Conservation (phyloP, 805 yeast species). For the Barnettozyma siamensis region DNA sequence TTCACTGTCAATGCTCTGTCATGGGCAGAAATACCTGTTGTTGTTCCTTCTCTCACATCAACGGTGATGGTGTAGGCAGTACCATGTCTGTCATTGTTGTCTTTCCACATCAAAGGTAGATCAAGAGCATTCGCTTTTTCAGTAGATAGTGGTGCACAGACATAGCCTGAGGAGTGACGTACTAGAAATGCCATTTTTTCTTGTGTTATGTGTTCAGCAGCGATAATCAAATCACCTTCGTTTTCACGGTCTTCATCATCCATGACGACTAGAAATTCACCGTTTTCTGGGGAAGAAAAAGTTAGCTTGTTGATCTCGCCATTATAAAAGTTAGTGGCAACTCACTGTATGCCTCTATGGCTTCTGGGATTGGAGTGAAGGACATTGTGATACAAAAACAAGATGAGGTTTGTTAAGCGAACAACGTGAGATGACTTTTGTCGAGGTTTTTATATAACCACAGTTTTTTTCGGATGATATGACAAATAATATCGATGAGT, state of each 20-base stretch:
- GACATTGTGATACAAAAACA: constrained; percentile 2
- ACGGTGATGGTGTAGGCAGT: constrained; percentile 95
- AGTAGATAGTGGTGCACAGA: constrained; percentile 82
- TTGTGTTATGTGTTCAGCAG: constrained; percentile 77
- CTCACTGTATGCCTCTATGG: constrained; percentile 61
- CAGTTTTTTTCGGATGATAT: constrained; percentile 4
- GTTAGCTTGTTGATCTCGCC: neutral
- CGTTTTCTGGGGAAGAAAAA: constrained; percentile 15
- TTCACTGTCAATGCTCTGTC: constrained; percentile 85
- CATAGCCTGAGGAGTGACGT: constrained; percentile 82
- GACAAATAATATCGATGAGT: too few species aligned
- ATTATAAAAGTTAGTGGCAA: constrained; percentile 5
- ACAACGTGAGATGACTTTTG: neutral
- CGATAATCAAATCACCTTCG: constrained; percentile 93
- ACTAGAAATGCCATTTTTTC: constrained; percentile 93
- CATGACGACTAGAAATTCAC: constrained; percentile 82
- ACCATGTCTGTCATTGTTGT: constrained; percentile 76
- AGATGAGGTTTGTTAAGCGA: neutral
- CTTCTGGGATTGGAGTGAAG: constrained; percentile 60
- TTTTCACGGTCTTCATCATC: constrained; percentile 95
- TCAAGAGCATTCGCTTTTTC: constrained; percentile 75
- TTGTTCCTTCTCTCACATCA: constrained; percentile 81
- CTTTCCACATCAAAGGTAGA: constrained; percentile 62
- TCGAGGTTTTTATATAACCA: constrained; percentile 1
- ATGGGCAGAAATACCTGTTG: constrained; percentile 94